Percentiles rank a stretch among this genome's conserved stretches.
These are phyloP conservation scores for Hevea brasiliensis DNA, from an alignment of 345 rosid species.

Conservation along the genomic window DNA sequence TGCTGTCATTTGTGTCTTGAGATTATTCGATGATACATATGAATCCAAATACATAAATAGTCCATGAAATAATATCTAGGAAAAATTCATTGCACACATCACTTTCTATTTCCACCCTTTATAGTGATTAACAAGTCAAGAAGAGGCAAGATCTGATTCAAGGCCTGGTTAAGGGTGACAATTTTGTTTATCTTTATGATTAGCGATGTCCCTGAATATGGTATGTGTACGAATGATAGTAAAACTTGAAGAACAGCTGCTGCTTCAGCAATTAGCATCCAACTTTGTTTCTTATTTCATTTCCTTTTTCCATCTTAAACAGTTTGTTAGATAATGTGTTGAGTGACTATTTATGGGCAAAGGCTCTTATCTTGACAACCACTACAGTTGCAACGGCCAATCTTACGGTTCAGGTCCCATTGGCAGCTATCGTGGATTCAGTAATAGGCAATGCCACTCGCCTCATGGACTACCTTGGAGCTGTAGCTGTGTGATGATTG, in stretches of 20 bases:
- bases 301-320: constrained; percentile 7
- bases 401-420: constrained; percentile 89
- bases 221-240: neutral
- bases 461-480: constrained; percentile 74
- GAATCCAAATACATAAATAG: too few species aligned
- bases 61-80: neutral
- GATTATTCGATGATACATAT: neutral
- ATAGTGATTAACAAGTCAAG: neutral
- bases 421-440: constrained; percentile 85
- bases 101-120: neutral
- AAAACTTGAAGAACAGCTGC: neutral
- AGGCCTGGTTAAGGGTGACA: too few species aligned
- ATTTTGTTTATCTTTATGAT: neutral
- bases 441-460: constrained; percentile 68
- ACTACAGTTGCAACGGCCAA: constrained; percentile 95
- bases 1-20: neutral
- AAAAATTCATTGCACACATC: neutral
- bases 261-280: neutral
- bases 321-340: constrained; percentile 89
- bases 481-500: constrained; percentile 83
- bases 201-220: neutral
- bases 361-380: constrained; percentile 86
- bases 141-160: neutral
- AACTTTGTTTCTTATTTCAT: neutral
- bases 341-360: constrained; percentile 94